Evolutionary conservation across 805 yeast genomes (phyloP).

Genomic region (Vanderwaltozyma polyspora): DNA sequence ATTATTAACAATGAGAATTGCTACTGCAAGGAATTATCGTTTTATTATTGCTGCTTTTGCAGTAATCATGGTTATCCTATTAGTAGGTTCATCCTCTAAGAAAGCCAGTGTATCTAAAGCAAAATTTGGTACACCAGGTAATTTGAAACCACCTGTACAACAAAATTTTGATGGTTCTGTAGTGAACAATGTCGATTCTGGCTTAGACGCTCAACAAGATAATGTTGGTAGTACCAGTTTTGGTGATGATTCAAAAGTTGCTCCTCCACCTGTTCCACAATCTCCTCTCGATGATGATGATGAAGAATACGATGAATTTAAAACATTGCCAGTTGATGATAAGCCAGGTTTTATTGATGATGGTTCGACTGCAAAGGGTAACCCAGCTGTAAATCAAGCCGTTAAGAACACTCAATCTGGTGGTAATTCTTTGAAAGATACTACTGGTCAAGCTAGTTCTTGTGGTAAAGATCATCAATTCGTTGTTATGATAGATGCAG

Average conservation of each 20-base stretch:
- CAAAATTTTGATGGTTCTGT: too few species aligned
- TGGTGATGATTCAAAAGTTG: neutral
- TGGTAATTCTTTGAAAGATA: neutral
- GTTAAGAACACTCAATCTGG: slow-evolving; percentile 6
- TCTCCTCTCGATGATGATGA: too few species aligned
- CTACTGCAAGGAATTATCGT: slow-evolving; percentile 33
- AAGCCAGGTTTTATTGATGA: slow-evolving; percentile 20
- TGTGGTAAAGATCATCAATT: slow-evolving; percentile 45
- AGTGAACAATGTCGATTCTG: too few species aligned
- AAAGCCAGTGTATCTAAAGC: too few species aligned
- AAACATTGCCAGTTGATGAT: slow-evolving; percentile 12
- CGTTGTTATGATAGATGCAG: slow-evolving; percentile 95
- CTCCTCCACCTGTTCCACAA: too few species aligned
- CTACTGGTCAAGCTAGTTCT: neutral
- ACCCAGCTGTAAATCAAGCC: slow-evolving; percentile 19
- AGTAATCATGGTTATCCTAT: slow-evolving; percentile 37
- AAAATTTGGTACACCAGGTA: too few species aligned
- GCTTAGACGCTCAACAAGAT: too few species aligned
- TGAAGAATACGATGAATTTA: slow-evolving; percentile 1
- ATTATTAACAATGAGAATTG: neutral
- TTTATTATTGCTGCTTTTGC: slow-evolving; percentile 41
- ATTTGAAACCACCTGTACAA: too few species aligned
- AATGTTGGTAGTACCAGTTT: neutral
- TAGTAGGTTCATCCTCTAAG: slow-evolving; percentile 40
- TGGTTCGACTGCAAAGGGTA: slow-evolving; percentile 10